Percentiles rank a stretch among this genome's conserved stretches.
Conservation (phyloP, 306 rosid genomes). For the Gastrolobium bilobum region DNA sequence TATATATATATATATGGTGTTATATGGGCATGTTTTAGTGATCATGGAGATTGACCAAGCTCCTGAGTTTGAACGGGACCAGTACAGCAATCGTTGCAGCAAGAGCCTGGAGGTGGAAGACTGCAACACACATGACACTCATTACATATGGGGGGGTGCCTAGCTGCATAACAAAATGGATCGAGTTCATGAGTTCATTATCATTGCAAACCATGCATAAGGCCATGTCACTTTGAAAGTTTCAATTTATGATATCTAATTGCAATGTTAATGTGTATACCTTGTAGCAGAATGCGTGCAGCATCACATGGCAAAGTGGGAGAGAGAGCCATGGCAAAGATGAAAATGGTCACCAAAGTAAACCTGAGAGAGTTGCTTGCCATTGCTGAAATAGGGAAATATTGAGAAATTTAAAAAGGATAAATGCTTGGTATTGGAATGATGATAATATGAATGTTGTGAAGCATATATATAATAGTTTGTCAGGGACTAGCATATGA, state of each 20-base stretch:
- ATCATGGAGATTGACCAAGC: constrained; percentile 21
- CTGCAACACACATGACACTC: constrained; percentile 25
- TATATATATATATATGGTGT: too few relatives aligned
- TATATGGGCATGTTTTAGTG: not conserved
- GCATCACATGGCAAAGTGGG: constrained; percentile 47
- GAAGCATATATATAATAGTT: too few relatives aligned
- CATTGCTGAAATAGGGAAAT: constrained; percentile 23
- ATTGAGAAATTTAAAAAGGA: too few relatives aligned
- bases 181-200: not conserved
- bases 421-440: too few relatives aligned
- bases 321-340: constrained; percentile 52
- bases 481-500: too few relatives aligned
- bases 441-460: too few relatives aligned
- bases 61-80: constrained; percentile 44
- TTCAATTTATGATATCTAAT: too few relatives aligned
- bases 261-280: not conserved
- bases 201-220: not conserved
- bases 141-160: constrained; percentile 7
- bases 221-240: too few relatives aligned
- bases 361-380: constrained; percentile 45
- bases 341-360: constrained; percentile 46
- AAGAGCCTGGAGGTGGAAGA: constrained; percentile 55
- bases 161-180: constrained; percentile 3
- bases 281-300: not conserved
- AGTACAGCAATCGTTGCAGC: constrained; percentile 63